Conservation (phyloP, 345 rosid genomes). For the Salix koriyanagi region DNA sequence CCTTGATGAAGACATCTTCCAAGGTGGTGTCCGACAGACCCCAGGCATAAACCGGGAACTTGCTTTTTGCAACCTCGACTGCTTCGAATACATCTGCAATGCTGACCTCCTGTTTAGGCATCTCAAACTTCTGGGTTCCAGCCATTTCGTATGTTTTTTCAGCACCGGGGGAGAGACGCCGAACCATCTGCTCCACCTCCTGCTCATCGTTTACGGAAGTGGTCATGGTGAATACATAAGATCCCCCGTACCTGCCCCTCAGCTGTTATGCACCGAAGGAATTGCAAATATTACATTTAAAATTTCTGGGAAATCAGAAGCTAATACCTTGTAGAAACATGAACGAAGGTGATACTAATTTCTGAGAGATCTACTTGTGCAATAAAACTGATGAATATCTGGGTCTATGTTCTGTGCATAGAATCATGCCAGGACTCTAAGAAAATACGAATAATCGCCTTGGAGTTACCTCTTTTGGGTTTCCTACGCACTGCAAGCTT, state of each 20-base stretch:
- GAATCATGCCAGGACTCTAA: neutral
- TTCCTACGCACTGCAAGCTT: slow-evolving; percentile 87
- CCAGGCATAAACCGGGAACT: slow-evolving; percentile 86
- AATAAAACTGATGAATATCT: too few relatives aligned
- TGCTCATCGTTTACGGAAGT: slow-evolving; percentile 54
- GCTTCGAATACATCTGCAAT: slow-evolving; percentile 74
- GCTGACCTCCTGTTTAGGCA: slow-evolving; percentile 70
- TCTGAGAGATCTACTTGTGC: too few relatives aligned
- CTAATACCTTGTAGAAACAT: too few relatives aligned
- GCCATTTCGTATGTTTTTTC: slow-evolving; percentile 71
- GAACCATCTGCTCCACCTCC: slow-evolving; percentile 66
- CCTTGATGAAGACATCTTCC: slow-evolving; percentile 98
- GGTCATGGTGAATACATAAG: slow-evolving; percentile 82
- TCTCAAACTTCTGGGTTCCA: slow-evolving; percentile 96
- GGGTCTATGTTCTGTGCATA: too few relatives aligned
- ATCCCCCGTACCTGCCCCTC: slow-evolving; percentile 82
- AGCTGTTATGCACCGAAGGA: slow-evolving; percentile 39
- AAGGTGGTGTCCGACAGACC: slow-evolving; percentile 89
- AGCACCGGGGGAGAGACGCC: slow-evolving; percentile 62
- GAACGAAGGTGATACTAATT: too few relatives aligned
- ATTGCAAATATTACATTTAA: neutral
- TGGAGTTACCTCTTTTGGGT: slow-evolving; percentile 67
- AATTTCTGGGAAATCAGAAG: too few relatives aligned
- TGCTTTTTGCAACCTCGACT: slow-evolving; percentile 73
- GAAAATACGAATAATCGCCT: neutral